Evolutionary conservation across 345 rosid genomes (phyloP), one percentile per base, ranked within the genome.

Genomic region (Arabis alpina): DNA sequence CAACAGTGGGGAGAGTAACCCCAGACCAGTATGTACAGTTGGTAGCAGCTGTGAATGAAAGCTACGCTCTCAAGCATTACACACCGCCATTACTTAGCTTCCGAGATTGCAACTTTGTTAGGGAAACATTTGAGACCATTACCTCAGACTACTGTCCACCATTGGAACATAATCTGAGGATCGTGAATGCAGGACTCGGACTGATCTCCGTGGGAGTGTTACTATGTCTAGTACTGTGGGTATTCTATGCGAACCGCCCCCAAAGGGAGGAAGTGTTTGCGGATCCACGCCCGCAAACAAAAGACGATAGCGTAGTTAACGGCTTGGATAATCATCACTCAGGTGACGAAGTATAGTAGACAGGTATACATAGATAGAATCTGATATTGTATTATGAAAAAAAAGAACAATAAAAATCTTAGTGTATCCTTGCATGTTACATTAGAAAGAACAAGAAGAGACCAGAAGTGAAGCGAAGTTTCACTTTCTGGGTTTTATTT

Each of bases 211-310:
- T 77, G 0, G 99, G 98, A 68, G 93, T 94, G 77, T 66, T 91
- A 82, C 86, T 94, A 4, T 89, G 99, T 62, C 82, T 91, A n/a
- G 81, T 94, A 60, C 86, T 94, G 24, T 91, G 99, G 99, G 79
- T 87, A 51, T 75, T 85, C 54, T 88, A 88, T 80, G 95, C 98
- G 63, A 91, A 94, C 99, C 91, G 87, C 92, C 97, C 93, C 98
- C 90, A 66, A 91, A 89, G 93, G 90, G 97, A 89, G 96, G 96
- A 87, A 77, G 97, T 68, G 97, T 89, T 91, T 89, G 97, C 61
- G 73, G 83, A 74, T 70, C 49, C 72, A 76, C 62, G 12, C 45
- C 49, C 66, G 19, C 75, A 55, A 23, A 34, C 11, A 14, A 69
- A 62, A 69, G 70, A 63, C 6, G 3, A 3, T 39, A 30, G 11